Evolutionary conservation across 2,329 filamentous ascomycete species (phyloP), one percentile per base, ranked within the genome.

Genomic region (Periglandula ipomoeae): DNA sequence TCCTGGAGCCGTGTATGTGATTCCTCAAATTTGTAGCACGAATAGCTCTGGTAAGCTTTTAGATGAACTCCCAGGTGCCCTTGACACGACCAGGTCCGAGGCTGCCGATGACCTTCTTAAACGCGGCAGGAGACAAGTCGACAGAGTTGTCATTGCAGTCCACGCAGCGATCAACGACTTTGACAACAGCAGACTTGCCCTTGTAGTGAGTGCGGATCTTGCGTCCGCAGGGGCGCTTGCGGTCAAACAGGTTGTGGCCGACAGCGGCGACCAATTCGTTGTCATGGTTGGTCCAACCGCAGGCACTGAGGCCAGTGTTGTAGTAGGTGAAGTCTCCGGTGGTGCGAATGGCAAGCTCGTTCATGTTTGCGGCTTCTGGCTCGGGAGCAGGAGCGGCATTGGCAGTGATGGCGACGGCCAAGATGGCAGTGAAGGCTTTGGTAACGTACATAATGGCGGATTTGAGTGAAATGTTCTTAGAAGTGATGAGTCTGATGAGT

Each of bases 81-180:
- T 44, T 26, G 13, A 50, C 51, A 0, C 63, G 57, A 2, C 60
- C 58, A 30, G 58, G 10, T 19, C 50, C 57, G 6, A 63, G 53
- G 7, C 46, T 46, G 17, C 64, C 65, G 19, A 64, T 75, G 42
- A 78, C 57, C 54, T 61, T 56, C 52, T 70, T 61, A 59, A 79
- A 80, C 1, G 68, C 72, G 4, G 60, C 57, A 1, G 70, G 63
- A 10, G 69, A 75, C 20, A 76, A 61, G 56, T 80, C 76, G 17
- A 80, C 54, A 56, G 78, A 72, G 23, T 65, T 60, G 9, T 67
- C 54, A 23, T 55, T 56, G 54, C 77, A 80, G 1, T 68, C 73
- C 0, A 52, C 61, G 66, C 84, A 89, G 46, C 83, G 72, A 65
- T 89, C 85, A 5, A 87, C 82, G 6, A 89, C 79, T 19, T 67